A percentile compares a stretch with the other conserved stretches of the same genome.
Evolutionary conservation across 495 filamentous ascomycete genomes (phyloP).

Genomic region (Penicillium pancosmium): DNA sequence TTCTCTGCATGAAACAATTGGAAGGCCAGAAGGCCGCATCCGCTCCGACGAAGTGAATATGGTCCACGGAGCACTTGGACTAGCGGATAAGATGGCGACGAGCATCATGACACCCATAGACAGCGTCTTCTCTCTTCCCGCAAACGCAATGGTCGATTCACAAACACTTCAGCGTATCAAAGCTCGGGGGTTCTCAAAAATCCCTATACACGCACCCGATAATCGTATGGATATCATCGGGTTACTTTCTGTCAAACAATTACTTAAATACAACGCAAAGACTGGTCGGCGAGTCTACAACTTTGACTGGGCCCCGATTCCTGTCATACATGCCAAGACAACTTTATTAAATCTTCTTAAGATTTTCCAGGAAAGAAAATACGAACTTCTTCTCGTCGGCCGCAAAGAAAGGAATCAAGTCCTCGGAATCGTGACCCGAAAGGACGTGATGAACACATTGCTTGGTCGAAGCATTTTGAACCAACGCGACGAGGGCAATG

Average conservation of each 20-base stretch:
- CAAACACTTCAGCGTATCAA: constrained; percentile 85
- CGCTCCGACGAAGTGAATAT: constrained; percentile 96
- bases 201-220: constrained; percentile 82
- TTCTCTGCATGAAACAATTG: constrained; percentile 83
- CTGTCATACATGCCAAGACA: constrained; percentile 86
- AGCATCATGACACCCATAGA: constrained; percentile 95
- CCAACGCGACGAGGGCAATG: constrained; percentile 74
- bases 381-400: constrained; percentile 90
- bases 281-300: constrained; percentile 76
- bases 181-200: constrained; percentile 84
- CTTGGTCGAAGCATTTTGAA: constrained; percentile 87
- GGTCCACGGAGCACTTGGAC: constrained; percentile 89
- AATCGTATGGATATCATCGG: constrained; percentile 86
- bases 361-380: constrained; percentile 96
- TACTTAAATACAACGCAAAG: constrained; percentile 95
- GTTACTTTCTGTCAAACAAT: constrained; percentile 91
- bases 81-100: constrained; percentile 88
- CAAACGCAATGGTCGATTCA: constrained; percentile 84
- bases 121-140: constrained; percentile 87
- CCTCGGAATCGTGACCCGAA: constrained; percentile 84
- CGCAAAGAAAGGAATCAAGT: constrained; percentile 83
- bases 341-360: constrained; percentile 95
- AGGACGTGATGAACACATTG: constrained; percentile 93
- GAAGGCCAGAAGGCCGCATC: constrained; percentile 76
- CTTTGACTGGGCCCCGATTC: constrained; percentile 84